Conservation (phyloP, 805 yeast species). For the Candida chilensis region DNA sequence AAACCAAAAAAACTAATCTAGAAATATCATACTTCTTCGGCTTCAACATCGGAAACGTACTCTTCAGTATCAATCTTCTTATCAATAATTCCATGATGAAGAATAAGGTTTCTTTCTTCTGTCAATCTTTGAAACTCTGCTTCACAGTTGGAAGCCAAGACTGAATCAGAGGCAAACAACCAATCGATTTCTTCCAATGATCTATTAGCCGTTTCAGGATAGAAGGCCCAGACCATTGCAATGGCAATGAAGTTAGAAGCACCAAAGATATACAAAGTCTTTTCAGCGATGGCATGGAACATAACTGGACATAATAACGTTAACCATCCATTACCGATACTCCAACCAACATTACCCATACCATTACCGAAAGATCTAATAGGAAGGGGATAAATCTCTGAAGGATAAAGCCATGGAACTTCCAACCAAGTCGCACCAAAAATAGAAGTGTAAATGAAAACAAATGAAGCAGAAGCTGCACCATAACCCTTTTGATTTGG, state of each 20-base stretch:
- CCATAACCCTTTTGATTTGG: conserved; percentile 15
- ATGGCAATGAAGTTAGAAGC: conserved; percentile 10
- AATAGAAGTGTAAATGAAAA: conserved; percentile 23
- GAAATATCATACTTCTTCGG: no score
- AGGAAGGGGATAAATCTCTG: conserved; percentile 11
- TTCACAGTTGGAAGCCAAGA: neutral
- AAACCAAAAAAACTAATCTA: no score
- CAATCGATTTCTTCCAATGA: conserved; percentile 12
- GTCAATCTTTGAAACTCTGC: neutral
- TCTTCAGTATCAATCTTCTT: no score
- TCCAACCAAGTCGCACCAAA: conserved; percentile 15
- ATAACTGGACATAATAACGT: conserved; percentile 18
- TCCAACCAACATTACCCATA: conserved; percentile 14
- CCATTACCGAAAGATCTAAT: conserved; percentile 15
- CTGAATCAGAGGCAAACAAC: conserved; percentile 6
- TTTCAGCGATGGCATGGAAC: conserved; percentile 15
- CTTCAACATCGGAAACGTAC: no score
- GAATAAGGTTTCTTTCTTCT: neutral
- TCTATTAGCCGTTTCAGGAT: conserved; percentile 13
- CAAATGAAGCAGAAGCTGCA: conserved; percentile 22
- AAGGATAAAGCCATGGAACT: neutral
- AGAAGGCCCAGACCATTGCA: no score
- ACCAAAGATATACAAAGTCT: conserved; percentile 18
- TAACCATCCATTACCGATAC: conserved; percentile 22
- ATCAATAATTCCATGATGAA: neutral